phyloP scores from a whole-genome alignment of 495 filamentous ascomycete genomes.

The Cercophora newfieldiana region DNA sequence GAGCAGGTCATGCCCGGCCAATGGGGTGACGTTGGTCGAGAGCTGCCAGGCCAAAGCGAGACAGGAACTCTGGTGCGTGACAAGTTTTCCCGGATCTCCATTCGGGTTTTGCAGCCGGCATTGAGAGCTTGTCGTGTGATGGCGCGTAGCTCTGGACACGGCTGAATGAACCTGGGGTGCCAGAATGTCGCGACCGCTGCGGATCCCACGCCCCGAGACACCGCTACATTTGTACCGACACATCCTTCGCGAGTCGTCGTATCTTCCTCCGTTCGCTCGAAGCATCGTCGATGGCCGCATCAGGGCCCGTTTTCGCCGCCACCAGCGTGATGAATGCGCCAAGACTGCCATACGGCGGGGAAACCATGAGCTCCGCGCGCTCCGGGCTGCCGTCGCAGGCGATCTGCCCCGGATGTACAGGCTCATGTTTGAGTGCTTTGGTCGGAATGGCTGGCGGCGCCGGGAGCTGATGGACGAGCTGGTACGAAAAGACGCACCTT shows the following conservation, averaged over 20 bases:
- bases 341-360: constrained; percentile 30
- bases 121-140: background rate
- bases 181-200: constrained; percentile 31
- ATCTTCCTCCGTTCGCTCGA: constrained; percentile 71
- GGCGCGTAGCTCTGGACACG: constrained; percentile 2
- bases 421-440: constrained; percentile 69
- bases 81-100: background rate
- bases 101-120: background rate
- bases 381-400: constrained; percentile 56
- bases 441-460: constrained; percentile 67
- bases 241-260: constrained; percentile 79
- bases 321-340: constrained; percentile 16
- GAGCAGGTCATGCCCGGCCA: too few species aligned
- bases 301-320: constrained; percentile 54
- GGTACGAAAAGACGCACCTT: constrained; percentile 39
- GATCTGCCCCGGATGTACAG: constrained; percentile 60
- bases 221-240: constrained; percentile 69
- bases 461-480: constrained; percentile 60
- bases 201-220: constrained; percentile 35
- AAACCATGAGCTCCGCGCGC: constrained; percentile 36
- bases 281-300: constrained; percentile 59
- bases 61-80: background rate
- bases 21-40: background rate
- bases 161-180: background rate
- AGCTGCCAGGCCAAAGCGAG: constrained; percentile 2